phyloP scores from a whole-genome alignment of 2,329 filamentous ascomycete genomes.

The Colletotrichum brevisporum region DNA sequence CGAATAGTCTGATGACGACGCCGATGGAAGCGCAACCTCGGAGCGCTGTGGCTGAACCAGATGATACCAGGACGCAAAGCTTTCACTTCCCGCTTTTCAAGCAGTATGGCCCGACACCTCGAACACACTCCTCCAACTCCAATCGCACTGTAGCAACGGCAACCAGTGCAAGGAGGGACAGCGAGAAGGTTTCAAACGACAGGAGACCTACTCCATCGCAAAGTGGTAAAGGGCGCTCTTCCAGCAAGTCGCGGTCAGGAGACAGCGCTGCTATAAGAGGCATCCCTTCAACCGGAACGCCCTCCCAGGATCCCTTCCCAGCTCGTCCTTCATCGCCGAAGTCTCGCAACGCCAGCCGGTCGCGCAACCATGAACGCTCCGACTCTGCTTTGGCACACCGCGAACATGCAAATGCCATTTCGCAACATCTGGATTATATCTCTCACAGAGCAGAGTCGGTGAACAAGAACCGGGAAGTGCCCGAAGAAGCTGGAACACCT shows the following conservation, averaged over 20 bases:
- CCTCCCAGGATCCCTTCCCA: no score
- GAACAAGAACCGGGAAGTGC: conserved; percentile 28
- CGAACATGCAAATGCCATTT: conserved; percentile 30
- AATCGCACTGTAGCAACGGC: not conserved
- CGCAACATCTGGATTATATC: conserved; percentile 45
- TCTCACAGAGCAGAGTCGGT: conserved; percentile 46
- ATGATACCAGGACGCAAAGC: not conserved
- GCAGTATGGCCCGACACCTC: not conserved
- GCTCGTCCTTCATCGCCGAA: conserved; percentile 51
- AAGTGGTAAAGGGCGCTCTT: not conserved
- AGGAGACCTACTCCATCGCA: not conserved
- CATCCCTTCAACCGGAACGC: no score
- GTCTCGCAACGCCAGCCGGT: conserved; percentile 53
- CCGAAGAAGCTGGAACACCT: not conserved
- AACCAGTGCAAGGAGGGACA: not conserved
- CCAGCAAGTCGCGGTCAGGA: no score
- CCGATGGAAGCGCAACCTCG: conserved; percentile 38
- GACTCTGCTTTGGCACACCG: conserved; percentile 41
- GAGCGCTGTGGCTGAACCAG: conserved; percentile 3
- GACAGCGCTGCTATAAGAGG: no score
- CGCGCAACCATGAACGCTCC: conserved; percentile 43
- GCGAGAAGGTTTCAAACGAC: not conserved
- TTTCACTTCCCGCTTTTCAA: not conserved
- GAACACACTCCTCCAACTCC: conserved; percentile 2
- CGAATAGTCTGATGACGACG: conserved; percentile 40